A percentile compares a stretch with the other conserved stretches of the same genome.
Evolutionary conservation across 2,329 filamentous ascomycete genomes (phyloP).

Genomic region (Fusarium drepaniforme): DNA sequence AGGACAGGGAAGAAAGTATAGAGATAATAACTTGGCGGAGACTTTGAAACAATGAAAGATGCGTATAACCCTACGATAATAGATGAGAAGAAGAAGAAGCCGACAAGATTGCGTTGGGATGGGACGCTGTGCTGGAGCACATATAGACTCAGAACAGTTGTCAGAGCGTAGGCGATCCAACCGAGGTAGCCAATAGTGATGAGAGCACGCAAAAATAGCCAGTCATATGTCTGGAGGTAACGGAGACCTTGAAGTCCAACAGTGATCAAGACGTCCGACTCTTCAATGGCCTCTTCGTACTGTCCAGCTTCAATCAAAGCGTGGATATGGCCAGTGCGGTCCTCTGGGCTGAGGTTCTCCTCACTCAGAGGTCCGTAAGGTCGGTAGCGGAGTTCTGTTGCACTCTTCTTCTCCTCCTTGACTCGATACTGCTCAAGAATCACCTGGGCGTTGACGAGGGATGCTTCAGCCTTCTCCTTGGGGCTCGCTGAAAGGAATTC

Average conservation of each 20-base stretch:
- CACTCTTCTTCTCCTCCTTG: slow-evolving; percentile 88
- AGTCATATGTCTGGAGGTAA: slow-evolving; percentile 98
- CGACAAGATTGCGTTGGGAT: slow-evolving; percentile 71
- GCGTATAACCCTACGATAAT: slow-evolving; percentile 81
- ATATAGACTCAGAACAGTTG: slow-evolving; percentile 88
- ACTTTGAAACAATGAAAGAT: slow-evolving; percentile 82
- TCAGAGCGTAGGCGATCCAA: slow-evolving; percentile 94
- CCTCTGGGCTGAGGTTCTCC: slow-evolving; percentile 71
- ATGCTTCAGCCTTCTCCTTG: slow-evolving; percentile 84
- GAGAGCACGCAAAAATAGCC: slow-evolving; percentile 91
- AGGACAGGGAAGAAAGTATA: slow-evolving; percentile 93
- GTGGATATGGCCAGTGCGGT: slow-evolving; percentile 76
- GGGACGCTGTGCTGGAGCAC: slow-evolving; percentile 80
- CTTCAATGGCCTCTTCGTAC: slow-evolving; percentile 82
- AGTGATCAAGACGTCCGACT: slow-evolving; percentile 82
- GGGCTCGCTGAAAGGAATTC: slow-evolving; percentile 80
- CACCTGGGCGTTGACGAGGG: slow-evolving; percentile 84
- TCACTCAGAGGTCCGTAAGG: slow-evolving; percentile 80
- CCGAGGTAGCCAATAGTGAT: slow-evolving; percentile 93
- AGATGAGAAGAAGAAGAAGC: slow-evolving; percentile 78
- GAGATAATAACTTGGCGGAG: slow-evolving; percentile 86
- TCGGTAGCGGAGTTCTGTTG: slow-evolving; percentile 80
- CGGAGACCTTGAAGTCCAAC: slow-evolving; percentile 84
- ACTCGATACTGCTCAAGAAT: slow-evolving; percentile 97
- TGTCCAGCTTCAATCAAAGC: slow-evolving; percentile 73